phyloP scores from a whole-genome alignment of 306 rosid genomes.

The Castanospermum australe region DNA sequence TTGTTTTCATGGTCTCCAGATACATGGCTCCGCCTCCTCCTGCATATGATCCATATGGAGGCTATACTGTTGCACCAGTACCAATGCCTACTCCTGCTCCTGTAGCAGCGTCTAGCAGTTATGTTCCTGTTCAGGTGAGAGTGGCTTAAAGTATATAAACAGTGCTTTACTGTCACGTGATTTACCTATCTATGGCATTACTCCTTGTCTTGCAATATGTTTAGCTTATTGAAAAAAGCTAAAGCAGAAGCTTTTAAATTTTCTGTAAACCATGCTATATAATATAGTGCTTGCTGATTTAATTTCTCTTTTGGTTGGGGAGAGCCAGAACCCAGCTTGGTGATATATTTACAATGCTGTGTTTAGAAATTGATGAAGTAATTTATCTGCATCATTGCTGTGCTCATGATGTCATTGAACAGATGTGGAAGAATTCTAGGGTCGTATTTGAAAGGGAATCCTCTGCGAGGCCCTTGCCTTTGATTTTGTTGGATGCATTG shows the following conservation, averaged over 20 bases:
- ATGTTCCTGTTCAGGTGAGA: slow-evolving; percentile 87
- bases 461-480: background rate
- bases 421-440: background rate
- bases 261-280: background rate
- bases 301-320: background rate
- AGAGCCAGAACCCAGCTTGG: background rate
- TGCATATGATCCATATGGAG: slow-evolving; percentile 87
- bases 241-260: background rate
- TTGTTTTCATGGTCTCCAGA: slow-evolving; percentile 47
- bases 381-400: background rate
- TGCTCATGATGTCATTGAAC: background rate
- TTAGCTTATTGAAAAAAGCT: background rate
- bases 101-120: slow-evolving; percentile 84
- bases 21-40: slow-evolving; percentile 98
- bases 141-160: background rate
- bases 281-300: background rate
- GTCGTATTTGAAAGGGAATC: background rate
- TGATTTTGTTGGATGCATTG: slow-evolving; percentile 12
- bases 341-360: background rate
- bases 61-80: slow-evolving; percentile 89
- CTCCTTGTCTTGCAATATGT: background rate
- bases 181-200: background rate
- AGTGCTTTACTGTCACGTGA: background rate
- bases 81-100: slow-evolving; percentile 82
- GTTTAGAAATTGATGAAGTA: background rate